Percentiles rank a stretch among this genome's conserved stretches.
Conservation (phyloP, 2,329 filamentous ascomycete species). For the Davidsoniella eucalypti region DNA sequence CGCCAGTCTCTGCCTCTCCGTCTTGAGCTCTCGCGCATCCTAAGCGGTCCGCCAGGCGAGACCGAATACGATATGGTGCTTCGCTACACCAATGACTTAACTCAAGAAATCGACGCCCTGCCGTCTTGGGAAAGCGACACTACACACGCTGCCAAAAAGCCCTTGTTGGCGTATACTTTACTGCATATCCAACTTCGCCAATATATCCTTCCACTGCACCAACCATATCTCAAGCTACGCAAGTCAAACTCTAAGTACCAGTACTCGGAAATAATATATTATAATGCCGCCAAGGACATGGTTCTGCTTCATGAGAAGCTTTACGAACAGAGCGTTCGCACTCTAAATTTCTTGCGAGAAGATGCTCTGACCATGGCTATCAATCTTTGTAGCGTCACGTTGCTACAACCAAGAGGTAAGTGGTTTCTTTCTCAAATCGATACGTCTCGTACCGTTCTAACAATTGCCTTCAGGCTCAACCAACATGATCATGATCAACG, state of each 20-base stretch:
- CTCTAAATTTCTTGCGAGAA: slow-evolving; percentile 43
- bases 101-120: slow-evolving; percentile 41
- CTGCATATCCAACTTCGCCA: slow-evolving; percentile 44
- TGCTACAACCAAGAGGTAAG: slow-evolving; percentile 34
- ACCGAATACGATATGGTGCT: slow-evolving; percentile 46
- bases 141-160: slow-evolving; percentile 29
- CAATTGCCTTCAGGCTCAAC: slow-evolving; percentile 25
- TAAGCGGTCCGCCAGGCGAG: slow-evolving; percentile 37
- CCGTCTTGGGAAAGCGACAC: slow-evolving; percentile 35
- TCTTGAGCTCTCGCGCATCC: slow-evolving; percentile 38
- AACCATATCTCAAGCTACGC: slow-evolving; percentile 42
- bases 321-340: slow-evolving; percentile 40
- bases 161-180: slow-evolving; percentile 41
- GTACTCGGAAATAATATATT: slow-evolving; percentile 46
- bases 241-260: slow-evolving; percentile 45
- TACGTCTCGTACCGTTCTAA: neutral
- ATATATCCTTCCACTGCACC: slow-evolving; percentile 45
- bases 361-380: slow-evolving; percentile 43
- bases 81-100: slow-evolving; percentile 43
- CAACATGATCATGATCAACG: slow-evolving; percentile 47
- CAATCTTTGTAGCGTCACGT: slow-evolving; percentile 43
- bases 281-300: slow-evolving; percentile 44
- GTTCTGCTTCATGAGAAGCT: slow-evolving; percentile 45
- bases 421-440: neutral
- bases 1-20: slow-evolving; percentile 39